A percentile compares a stretch with the other conserved stretches of the same genome.
Evolutionary conservation across 2,329 filamentous ascomycete genomes (phyloP).

Genomic region (Atkinsonella hypoxylon): DNA sequence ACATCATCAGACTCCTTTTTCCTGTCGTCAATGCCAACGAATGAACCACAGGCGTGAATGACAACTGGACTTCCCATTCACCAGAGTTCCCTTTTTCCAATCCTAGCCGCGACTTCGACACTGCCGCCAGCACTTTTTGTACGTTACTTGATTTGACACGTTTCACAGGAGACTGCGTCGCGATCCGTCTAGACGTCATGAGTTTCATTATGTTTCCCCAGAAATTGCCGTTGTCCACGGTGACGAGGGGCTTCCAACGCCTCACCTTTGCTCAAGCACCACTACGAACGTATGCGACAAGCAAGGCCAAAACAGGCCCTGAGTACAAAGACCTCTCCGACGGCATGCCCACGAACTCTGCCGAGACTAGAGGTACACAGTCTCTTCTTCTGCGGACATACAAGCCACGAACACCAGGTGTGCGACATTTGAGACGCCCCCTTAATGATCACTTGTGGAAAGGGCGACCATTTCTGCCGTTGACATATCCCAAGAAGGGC

Average conservation of each 20-base stretch:
- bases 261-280: conserved; percentile 16
- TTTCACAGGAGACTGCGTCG: no score
- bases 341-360: conserved; percentile 10
- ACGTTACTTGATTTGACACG: no score
- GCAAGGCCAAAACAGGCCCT: conserved; percentile 11
- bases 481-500: conserved; percentile 88
- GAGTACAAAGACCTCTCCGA: conserved; percentile 8
- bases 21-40: no score
- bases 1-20: neutral
- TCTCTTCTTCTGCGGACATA: conserved; percentile 62
- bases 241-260: conserved; percentile 17
- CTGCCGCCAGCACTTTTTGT: neutral
- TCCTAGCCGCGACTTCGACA: neutral
- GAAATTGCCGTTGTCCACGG: conserved; percentile 17
- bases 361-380: conserved; percentile 17
- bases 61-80: no score
- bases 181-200: no score
- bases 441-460: conserved; percentile 98
- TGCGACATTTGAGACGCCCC: conserved; percentile 81
- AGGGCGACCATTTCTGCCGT: conserved; percentile 65
- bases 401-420: conserved; percentile 83
- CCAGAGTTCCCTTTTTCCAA: neutral
- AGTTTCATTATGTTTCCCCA: conserved; percentile 18
- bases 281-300: conserved; percentile 21
- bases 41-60: no score